Evolutionary conservation across 164 flowering plant species (phyloP).

Genomic region (Protea cynaroides): DNA sequence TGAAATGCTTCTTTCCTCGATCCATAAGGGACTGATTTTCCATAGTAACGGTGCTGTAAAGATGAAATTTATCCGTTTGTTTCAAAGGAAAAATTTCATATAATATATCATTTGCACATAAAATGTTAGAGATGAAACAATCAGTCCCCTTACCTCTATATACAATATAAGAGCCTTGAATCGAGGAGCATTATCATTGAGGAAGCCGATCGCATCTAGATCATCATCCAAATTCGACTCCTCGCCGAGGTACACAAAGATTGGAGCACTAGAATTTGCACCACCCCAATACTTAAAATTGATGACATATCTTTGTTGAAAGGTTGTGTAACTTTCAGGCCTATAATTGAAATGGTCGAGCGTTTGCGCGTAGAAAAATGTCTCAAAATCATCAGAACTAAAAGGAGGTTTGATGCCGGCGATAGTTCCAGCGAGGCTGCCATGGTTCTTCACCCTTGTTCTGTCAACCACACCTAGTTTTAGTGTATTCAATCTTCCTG

Average conservation of each 20-base stretch:
- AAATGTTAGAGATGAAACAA: too few relatives aligned
- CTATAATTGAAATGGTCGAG: slow-evolving; percentile 29
- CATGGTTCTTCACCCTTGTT: too few relatives aligned
- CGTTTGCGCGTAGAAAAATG: too few relatives aligned
- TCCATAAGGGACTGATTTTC: slow-evolving; percentile 41
- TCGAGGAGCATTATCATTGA: slow-evolving; percentile 11
- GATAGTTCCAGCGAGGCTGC: too few relatives aligned
- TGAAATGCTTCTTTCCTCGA: background rate
- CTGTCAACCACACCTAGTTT: background rate
- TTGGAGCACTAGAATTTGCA: slow-evolving; percentile 22
- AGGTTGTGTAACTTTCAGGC: slow-evolving; percentile 23
- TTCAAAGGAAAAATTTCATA: too few relatives aligned
- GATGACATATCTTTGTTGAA: slow-evolving; percentile 21
- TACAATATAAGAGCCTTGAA: slow-evolving; percentile 18
- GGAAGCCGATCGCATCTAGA: background rate
- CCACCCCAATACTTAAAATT: slow-evolving; percentile 33
- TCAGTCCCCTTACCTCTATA: slow-evolving; percentile 25
- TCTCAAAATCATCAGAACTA: too few relatives aligned
- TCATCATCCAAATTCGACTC: slow-evolving; percentile 5
- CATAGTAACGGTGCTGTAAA: slow-evolving; percentile 14
- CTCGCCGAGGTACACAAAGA: slow-evolving; percentile 22
- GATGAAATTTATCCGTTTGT: too few relatives aligned
- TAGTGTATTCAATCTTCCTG: background rate
- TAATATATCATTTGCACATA: too few relatives aligned
- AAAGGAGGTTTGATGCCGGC: too few relatives aligned